A percentile compares a stretch with the other conserved stretches of the same genome.
These are phyloP conservation scores for Chlorella variabilis DNA, from an alignment of 163 green algal genomes.

Conservation along the genomic window DNA sequence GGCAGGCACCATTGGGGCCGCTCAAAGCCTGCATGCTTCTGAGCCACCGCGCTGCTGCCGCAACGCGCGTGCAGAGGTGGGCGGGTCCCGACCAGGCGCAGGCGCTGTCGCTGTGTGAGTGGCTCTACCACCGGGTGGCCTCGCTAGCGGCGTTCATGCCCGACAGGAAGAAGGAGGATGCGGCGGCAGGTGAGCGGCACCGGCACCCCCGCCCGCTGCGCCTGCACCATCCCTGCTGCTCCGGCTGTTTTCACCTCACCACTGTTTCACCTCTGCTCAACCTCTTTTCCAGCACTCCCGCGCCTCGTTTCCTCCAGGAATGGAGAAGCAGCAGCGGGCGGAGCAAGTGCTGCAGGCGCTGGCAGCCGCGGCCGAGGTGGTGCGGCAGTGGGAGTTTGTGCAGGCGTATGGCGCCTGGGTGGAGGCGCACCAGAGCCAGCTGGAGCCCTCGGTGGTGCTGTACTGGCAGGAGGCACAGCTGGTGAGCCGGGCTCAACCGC, in stretches of 20 bases:
- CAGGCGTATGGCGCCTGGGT: constrained; percentile 37
- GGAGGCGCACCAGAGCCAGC: constrained; percentile 14
- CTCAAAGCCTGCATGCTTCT: neutral
- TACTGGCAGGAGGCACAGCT: constrained; percentile 20
- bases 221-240: too few relatives aligned
- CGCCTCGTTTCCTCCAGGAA: too few relatives aligned
- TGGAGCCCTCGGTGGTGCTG: neutral
- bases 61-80: constrained; percentile 54
- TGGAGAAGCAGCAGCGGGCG: constrained; percentile 10
- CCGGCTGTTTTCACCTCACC: too few relatives aligned
- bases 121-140: constrained; percentile 46
- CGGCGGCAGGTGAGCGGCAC: neutral
- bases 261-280: too few relatives aligned
- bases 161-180: neutral
- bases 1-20: too few relatives aligned
- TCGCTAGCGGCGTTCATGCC: constrained; percentile 44
- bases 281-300: too few relatives aligned
- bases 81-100: constrained; percentile 76
- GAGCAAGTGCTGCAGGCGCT: constrained; percentile 35
- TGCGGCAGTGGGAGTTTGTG: constrained; percentile 32
- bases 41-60: too few relatives aligned
- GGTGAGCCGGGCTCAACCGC: neutral
- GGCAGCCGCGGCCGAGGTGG: constrained; percentile 10
- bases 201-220: too few relatives aligned
- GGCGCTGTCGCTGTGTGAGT: constrained; percentile 50